These are phyloP conservation scores for Syncephalis plumigaleata DNA, from an alignment of 371 early-diverging fungal species.

Conservation along the genomic window DNA sequence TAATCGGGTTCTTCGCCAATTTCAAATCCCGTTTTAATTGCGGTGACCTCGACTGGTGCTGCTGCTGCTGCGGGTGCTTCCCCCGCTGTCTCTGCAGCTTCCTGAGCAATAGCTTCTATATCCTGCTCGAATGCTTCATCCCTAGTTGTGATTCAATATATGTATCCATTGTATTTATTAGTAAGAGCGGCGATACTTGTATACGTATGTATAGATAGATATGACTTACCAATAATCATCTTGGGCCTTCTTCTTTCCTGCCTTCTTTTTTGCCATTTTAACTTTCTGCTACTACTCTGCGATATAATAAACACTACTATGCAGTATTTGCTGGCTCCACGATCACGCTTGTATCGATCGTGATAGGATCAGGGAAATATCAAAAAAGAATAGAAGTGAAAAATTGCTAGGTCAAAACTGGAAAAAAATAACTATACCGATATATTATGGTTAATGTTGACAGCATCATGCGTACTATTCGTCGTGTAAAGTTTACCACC, in stretches of 20 bases:
- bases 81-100: constrained; percentile 5
- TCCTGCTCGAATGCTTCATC: constrained; percentile 15
- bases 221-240: constrained; percentile 17
- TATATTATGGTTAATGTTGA: no score
- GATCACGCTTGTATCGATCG: no score
- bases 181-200: not conserved
- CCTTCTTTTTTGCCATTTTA: constrained; percentile 12
- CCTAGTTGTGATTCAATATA: not conserved
- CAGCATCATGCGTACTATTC: no score
- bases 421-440: no score
- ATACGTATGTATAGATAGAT: not conserved
- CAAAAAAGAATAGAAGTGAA: no score
- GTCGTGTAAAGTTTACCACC: no score
- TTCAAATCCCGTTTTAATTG: not conserved
- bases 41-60: constrained; percentile 2
- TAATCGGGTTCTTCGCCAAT: constrained; percentile 10
- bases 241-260: constrained; percentile 16
- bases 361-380: no score
- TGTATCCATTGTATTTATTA: not conserved
- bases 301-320: not conserved
- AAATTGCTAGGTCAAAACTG: no score
- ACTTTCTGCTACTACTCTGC: no score
- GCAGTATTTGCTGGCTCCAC: no score
- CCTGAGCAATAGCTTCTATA: constrained; percentile 9
- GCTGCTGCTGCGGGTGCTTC: constrained; percentile 8